Percentiles rank a stretch among this genome's conserved stretches.
Evolutionary conservation across 805 yeast species (phyloP).

Genomic region (Kluyveromyces siamensis): DNA sequence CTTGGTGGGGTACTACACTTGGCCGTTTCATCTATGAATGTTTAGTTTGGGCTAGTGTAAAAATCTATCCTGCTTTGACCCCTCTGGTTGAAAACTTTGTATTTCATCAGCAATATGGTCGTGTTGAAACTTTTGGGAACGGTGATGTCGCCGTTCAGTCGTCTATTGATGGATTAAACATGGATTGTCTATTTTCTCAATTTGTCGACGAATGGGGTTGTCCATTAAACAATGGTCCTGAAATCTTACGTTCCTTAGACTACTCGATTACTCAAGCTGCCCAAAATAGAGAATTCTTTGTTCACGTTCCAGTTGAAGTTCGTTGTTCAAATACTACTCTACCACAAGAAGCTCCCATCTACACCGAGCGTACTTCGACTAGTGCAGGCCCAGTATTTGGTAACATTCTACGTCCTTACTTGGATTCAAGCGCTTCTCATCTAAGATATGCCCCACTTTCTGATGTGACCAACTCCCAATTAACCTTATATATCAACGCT

Average conservation of each 20-base stretch:
- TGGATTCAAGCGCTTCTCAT: slow-evolving; percentile 67
- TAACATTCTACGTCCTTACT: slow-evolving; percentile 67
- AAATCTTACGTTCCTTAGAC: slow-evolving; percentile 55
- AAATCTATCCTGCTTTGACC: slow-evolving; percentile 63
- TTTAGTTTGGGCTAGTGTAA: slow-evolving; percentile 70
- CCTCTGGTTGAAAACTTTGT: slow-evolving; percentile 81
- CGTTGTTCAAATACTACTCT: slow-evolving; percentile 82
- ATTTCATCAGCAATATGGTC: slow-evolving; percentile 76
- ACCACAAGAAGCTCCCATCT: slow-evolving; percentile 34
- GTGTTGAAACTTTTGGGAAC: slow-evolving; percentile 51
- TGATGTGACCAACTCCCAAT: slow-evolving; percentile 54
- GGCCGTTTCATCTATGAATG: slow-evolving; percentile 78
- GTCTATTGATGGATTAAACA: slow-evolving; percentile 80
- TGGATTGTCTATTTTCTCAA: slow-evolving; percentile 93
- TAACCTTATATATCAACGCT: slow-evolving; percentile 83
- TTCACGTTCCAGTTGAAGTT: slow-evolving; percentile 93
- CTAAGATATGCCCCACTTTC: slow-evolving; percentile 43
- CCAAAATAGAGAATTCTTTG: slow-evolving; percentile 54
- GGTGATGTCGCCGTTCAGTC: slow-evolving; percentile 62
- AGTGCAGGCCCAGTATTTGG: slow-evolving; percentile 80
- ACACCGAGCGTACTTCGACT: slow-evolving; percentile 39
- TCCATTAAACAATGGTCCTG: slow-evolving; percentile 72
- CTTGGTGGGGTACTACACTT: slow-evolving; percentile 77
- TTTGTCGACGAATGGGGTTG: slow-evolving; percentile 97
- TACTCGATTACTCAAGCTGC: slow-evolving; percentile 56